Conservation (phyloP, 2,329 filamentous ascomycete genomes). For the Aspergillus versicolor region DNA sequence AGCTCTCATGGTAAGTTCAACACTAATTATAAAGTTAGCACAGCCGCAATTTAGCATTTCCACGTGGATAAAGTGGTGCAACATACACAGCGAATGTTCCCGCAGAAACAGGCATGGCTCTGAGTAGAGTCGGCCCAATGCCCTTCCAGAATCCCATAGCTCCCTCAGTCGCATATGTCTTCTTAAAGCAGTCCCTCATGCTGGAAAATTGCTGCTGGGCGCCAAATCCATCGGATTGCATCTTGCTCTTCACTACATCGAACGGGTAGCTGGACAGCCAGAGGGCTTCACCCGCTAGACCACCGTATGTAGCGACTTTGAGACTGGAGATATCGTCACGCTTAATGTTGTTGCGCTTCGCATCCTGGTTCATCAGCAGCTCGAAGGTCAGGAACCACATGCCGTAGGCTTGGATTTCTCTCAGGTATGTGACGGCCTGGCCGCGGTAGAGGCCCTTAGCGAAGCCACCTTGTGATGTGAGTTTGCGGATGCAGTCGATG, state of each 20-base stretch:
- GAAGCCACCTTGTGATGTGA: conserved; percentile 68
- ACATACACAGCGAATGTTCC: conserved; percentile 86
- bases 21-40: conserved; percentile 30
- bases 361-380: conserved; percentile 92
- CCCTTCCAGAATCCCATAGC: conserved; percentile 90
- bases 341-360: conserved; percentile 69
- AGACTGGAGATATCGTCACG: conserved; percentile 76
- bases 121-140: conserved; percentile 81
- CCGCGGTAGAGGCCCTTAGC: conserved; percentile 80
- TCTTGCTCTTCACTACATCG: conserved; percentile 98
- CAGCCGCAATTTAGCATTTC: not conserved
- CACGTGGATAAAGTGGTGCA: not conserved
- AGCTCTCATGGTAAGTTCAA: conserved; percentile 49
- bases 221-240: conserved; percentile 96
- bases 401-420: conserved; percentile 93
- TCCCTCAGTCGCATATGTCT: conserved; percentile 78
- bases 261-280: conserved; percentile 95
- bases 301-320: conserved; percentile 91
- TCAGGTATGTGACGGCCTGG: conserved; percentile 76
- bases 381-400: conserved; percentile 95
- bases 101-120: conserved; percentile 95
- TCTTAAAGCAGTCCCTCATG: conserved; percentile 86
- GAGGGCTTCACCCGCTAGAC: conserved; percentile 86
- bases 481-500: conserved; percentile 84
- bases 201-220: conserved; percentile 67